Percentiles rank a stretch among this genome's conserved stretches.
These are phyloP conservation scores for Paecilomyces fulvus DNA, from an alignment of 2,329 filamentous ascomycete species.

Conservation along the genomic window DNA sequence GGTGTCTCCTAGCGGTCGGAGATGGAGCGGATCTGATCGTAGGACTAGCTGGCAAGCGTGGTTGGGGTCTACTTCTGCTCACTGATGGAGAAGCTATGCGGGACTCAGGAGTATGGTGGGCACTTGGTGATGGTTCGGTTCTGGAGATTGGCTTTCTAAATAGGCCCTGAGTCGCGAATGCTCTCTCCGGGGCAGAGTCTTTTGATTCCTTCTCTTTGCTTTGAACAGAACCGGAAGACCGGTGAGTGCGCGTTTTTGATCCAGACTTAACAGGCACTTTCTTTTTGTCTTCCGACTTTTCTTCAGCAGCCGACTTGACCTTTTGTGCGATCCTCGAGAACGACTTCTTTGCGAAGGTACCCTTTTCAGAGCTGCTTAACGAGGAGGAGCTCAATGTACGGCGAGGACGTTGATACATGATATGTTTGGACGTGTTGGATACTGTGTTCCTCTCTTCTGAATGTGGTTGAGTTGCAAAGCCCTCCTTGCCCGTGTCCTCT, in stretches of 20 bases:
- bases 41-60: constrained; percentile 16
- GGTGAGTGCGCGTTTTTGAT: constrained; percentile 1
- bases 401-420: constrained; percentile 4
- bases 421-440: neutral
- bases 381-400: constrained; percentile 7
- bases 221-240: neutral
- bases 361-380: constrained; percentile 12
- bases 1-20: constrained; percentile 10
- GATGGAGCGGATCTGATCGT: constrained; percentile 14
- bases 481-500: neutral
- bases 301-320: constrained; percentile 17
- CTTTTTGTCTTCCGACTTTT: constrained; percentile 18
- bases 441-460: neutral
- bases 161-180: constrained; percentile 5
- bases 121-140: constrained; percentile 6
- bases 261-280: constrained; percentile 12
- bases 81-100: constrained; percentile 12
- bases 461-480: neutral
- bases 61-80: constrained; percentile 21
- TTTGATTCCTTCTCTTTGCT: constrained; percentile 13
- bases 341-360: constrained; percentile 17
- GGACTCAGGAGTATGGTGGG: neutral
- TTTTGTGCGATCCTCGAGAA: constrained; percentile 27
- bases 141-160: constrained; percentile 5
- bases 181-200: constrained; percentile 12